Base-by-base conservation (phyloP, 139 green algal genomes). In the Zygnema circumcarinatum region DNA sequence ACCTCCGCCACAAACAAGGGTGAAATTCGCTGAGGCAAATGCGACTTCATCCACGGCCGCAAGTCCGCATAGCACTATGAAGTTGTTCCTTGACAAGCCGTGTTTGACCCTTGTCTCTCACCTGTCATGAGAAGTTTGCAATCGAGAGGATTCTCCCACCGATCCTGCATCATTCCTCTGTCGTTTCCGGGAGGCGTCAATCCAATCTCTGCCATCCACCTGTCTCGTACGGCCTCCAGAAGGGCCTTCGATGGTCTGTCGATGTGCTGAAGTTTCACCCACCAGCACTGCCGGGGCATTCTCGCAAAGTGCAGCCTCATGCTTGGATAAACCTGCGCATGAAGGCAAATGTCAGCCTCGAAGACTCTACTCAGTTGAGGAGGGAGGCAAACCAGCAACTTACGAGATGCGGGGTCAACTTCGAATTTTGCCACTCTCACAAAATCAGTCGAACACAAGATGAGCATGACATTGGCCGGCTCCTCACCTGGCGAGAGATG, bases 101-200 rank as follows among this genome's bases (percentile, higher is more conserved):
- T n/a, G n/a, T n/a, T n/a, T n/a, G n/a, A n/a, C n/a, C n/a, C n/a
- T n/a, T n/a, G n/a, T n/a, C n/a, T 22, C 84, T 89, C 31, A 85
- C 67, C 67, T 38, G 87, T 92, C 87, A 92, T 89, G 21, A 92
- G 68, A 25, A 79, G 88, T n/a, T 87, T 86, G 52, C 88, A 90
- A 67, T 92, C 83, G 22, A 92, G 16, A n/a, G 88, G 56, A 76
- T 90, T 90, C 62, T 92, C 88, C 88, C 88, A 92, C 83, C 21
- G 33, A 76, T 81, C 42, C 42, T 92, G 88, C 74, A 47, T 38
- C 35, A 35, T 32, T 20, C 74, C 88, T 21, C 36, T 79, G n/a
- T 87, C 88, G 38, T 92, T 90, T 35, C 88, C 88, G 0, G 88
- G 40, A 7, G 73, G 69, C 2, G 36, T 0, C 21, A 1, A 35